These are phyloP conservation scores for Talaromyces proteolyticus DNA, from an alignment of 495 filamentous ascomycete genomes.

Conservation along the genomic window DNA sequence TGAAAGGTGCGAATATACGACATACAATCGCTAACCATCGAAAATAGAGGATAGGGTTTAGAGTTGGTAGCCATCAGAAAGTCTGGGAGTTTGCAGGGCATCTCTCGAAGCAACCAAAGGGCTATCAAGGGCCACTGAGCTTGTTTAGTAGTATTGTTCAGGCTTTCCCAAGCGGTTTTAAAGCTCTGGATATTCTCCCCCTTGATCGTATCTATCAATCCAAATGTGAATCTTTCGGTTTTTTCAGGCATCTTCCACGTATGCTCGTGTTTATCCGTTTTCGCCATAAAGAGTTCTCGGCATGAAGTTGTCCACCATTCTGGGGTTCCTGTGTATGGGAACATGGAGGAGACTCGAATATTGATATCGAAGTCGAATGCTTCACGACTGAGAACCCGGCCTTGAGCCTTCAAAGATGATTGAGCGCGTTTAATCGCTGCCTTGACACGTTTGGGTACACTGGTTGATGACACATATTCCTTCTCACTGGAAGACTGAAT, in stretches of 20 bases:
- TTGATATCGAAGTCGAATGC: conserved; percentile 13
- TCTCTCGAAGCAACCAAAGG: conserved; percentile 42
- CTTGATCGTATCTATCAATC: conserved; percentile 19
- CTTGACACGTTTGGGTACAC: conserved; percentile 1
- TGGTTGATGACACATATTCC: conserved; percentile 3
- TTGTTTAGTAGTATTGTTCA: conserved; percentile 20
- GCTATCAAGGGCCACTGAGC: conserved; percentile 47
- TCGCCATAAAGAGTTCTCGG: conserved; percentile 21
- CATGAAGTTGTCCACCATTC: conserved; percentile 21
- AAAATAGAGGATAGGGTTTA: conserved; percentile 33
- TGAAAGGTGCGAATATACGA: conserved; percentile 31
- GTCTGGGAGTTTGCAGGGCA: conserved; percentile 30
- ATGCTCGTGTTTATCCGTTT: conserved; percentile 10
- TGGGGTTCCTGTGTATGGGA: conserved; percentile 10
- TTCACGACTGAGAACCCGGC: conserved; percentile 12
- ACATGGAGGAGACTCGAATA: conserved; percentile 18
- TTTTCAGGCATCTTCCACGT: conserved; percentile 8
- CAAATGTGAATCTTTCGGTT: conserved; percentile 11
- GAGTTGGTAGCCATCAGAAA: conserved; percentile 46
- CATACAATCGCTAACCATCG: conserved; percentile 47
- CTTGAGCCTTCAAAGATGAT: conserved; percentile 11
- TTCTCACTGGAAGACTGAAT: no score
- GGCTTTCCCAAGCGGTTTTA: conserved; percentile 32
- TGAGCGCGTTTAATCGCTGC: conserved; percentile 12
- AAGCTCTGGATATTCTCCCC: conserved; percentile 25